Conservation (phyloP, 345 rosid species). For the Theobroma cacao region DNA sequence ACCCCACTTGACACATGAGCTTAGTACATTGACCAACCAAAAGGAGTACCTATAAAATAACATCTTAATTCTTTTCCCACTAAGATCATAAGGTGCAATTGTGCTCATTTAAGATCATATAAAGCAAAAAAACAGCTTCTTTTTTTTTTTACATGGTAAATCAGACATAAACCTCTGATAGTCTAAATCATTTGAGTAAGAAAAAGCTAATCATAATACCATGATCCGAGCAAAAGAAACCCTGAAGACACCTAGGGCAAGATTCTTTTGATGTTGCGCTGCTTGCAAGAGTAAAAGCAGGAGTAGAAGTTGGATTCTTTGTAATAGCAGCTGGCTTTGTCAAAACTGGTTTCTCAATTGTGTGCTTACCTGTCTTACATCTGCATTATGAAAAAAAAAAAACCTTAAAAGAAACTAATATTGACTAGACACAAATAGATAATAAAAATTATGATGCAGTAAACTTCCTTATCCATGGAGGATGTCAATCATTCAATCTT, state of each 20-base stretch:
- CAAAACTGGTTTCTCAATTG: constrained; percentile 81
- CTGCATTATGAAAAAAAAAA: constrained; percentile 45
- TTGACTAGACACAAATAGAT: constrained; percentile 1
- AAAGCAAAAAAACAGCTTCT: neutral
- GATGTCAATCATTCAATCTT: neutral
- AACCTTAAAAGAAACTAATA: neutral
- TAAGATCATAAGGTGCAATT: neutral
- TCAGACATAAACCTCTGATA: neutral
- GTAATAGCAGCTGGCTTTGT: constrained; percentile 40
- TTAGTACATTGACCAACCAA: neutral
- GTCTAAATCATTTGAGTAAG: neutral
- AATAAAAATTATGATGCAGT: neutral
- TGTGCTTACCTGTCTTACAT: constrained; percentile 92
- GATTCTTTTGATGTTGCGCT: constrained; percentile 51
- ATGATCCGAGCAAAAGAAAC: constrained; percentile 97
- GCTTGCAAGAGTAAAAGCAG: constrained; percentile 33
- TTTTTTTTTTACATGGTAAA: neutral
- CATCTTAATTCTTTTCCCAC: too few relatives aligned
- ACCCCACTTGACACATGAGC: neutral
- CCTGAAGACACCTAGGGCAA: constrained; percentile 86
- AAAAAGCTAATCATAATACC: constrained; percentile 37
- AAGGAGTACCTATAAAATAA: neutral
- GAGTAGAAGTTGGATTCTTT: constrained; percentile 32
- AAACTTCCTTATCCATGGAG: neutral
- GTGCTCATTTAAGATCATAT: neutral